phyloP scores from a whole-genome alignment of 345 rosid species.

The Cardamine chenopodiifolia region DNA sequence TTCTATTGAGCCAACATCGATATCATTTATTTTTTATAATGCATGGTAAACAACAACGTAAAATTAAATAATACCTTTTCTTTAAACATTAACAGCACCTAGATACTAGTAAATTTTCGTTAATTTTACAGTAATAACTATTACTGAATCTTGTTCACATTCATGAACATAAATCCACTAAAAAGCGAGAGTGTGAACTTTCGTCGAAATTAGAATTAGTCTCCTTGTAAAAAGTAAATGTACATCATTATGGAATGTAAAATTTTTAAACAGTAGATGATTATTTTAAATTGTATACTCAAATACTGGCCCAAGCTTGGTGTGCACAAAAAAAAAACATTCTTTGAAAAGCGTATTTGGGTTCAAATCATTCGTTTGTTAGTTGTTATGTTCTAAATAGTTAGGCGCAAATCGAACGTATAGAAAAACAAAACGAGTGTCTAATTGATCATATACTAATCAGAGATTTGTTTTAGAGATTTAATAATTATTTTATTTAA shows the following conservation, averaged over 20 bases:
- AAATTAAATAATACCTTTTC: conserved; percentile 19
- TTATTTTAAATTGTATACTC: neutral
- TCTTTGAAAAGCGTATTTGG: too few relatives aligned
- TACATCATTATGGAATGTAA: neutral
- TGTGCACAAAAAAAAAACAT: too few relatives aligned
- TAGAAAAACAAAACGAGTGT: too few relatives aligned
- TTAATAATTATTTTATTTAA: too few relatives aligned
- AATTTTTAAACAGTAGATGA: neutral
- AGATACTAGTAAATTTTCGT: neutral
- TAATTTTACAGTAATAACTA: neutral
- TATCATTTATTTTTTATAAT: neutral
- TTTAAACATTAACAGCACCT: conserved; percentile 28
- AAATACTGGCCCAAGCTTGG: neutral
- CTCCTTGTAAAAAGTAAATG: conserved; percentile 4
- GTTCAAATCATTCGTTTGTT: too few relatives aligned
- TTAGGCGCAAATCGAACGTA: too few relatives aligned
- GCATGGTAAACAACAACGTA: conserved; percentile 31
- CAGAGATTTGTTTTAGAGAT: too few relatives aligned
- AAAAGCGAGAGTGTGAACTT: conserved; percentile 8
- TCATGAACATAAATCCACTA: conserved; percentile 31
- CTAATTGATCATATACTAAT: too few relatives aligned
- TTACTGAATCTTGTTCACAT: conserved; percentile 8
- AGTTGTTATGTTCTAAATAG: too few relatives aligned
- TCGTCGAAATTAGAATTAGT: neutral
- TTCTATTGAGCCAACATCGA: neutral